Conservation (phyloP, 768 basidiomycete species). For the Collybiopsis confluens region DNA sequence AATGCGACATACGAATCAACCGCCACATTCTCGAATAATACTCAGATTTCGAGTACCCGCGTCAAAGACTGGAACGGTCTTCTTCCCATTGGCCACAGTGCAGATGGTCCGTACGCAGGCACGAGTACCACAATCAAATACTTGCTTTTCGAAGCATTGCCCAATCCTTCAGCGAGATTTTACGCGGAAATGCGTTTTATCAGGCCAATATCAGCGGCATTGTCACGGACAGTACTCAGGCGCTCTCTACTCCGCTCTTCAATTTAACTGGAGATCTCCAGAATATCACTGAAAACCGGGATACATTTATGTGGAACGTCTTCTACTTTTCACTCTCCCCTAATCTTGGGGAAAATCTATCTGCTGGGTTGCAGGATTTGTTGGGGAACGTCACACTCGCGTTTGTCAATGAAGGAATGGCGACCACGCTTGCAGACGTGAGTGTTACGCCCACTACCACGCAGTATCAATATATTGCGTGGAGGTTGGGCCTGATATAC, state of each 20-base stretch:
- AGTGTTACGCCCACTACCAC: conserved; percentile 11
- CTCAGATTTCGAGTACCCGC: background rate
- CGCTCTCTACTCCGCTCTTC: background rate
- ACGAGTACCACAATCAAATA: background rate
- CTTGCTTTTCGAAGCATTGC: background rate
- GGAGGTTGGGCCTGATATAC: conserved; percentile 14
- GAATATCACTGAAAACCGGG: background rate
- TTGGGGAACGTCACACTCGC: background rate
- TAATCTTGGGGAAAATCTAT: background rate
- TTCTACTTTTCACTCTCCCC: background rate
- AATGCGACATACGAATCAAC: background rate
- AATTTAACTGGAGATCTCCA: background rate
- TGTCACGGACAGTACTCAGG: background rate
- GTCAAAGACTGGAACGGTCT: background rate
- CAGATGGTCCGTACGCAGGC: background rate
- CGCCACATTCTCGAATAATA: background rate
- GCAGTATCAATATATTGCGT: conserved; percentile 44
- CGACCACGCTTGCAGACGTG: background rate
- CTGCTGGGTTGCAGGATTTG: background rate
- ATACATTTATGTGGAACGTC: background rate
- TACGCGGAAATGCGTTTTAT: background rate
- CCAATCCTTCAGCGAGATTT: background rate
- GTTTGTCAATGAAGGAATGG: background rate
- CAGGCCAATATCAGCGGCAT: background rate
- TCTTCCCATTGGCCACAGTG: background rate